These are phyloP conservation scores for Pleurotus sapidus DNA, from an alignment of 768 basidiomycete genomes.

Conservation along the genomic window DNA sequence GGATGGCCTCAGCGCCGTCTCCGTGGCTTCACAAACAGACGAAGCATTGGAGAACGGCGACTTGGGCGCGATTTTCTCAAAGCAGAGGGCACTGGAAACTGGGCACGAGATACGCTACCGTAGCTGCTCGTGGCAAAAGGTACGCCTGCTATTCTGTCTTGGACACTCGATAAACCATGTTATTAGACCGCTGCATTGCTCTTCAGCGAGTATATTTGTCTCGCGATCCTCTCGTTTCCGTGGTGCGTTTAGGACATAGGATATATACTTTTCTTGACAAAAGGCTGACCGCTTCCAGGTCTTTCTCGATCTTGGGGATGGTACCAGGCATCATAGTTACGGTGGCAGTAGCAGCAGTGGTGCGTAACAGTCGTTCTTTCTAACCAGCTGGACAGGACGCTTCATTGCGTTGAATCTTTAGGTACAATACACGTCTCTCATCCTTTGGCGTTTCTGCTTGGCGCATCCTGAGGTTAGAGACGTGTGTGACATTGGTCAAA, in stretches of 20 bases:
- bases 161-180: not conserved
- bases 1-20: no score
- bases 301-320: slow-evolving; percentile 41
- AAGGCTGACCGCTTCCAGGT: slow-evolving; percentile 21
- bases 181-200: slow-evolving; percentile 37
- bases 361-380: no score
- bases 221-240: slow-evolving; percentile 37
- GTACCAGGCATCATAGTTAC: slow-evolving; percentile 42
- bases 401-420: not conserved
- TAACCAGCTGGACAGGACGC: no score
- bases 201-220: slow-evolving; percentile 46
- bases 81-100: not conserved
- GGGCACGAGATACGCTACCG: slow-evolving; percentile 17
- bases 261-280: not conserved
- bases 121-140: slow-evolving; percentile 49
- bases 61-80: no score
- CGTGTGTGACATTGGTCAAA: slow-evolving; percentile 48
- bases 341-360: slow-evolving; percentile 28
- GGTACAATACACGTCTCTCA: slow-evolving; percentile 43
- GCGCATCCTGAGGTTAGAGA: slow-evolving; percentile 46
- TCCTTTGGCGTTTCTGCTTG: slow-evolving; percentile 47
- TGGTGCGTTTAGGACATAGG: slow-evolving; percentile 18
- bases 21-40: no score
- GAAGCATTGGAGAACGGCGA: no score
- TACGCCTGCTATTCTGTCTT: slow-evolving; percentile 13